Evolutionary conservation across 495 filamentous ascomycete genomes (phyloP), one percentile per base, ranked within the genome.

Genomic region (Daldinia grandis): DNA sequence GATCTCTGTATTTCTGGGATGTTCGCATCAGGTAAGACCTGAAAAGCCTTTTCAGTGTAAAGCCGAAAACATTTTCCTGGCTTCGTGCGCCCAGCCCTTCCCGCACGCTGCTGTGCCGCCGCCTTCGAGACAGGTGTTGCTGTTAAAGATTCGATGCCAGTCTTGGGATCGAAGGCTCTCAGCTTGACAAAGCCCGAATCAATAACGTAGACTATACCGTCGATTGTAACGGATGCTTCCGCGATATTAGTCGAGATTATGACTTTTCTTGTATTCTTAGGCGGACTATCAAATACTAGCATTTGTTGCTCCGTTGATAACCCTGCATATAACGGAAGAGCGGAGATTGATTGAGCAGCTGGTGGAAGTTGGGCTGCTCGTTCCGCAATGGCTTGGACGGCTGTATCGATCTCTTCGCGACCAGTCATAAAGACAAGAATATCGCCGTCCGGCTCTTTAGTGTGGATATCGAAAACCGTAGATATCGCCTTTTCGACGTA

Each of bases 241-340:
- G 95, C 93, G 68, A 99, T 98, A 76, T 98, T 98, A 51, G 95
- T 98, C 3, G 92, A 93, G 65, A 99, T 89, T 49, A 99, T 91
- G 33, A 97, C 92, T 77, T 98, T 99, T 14, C 95, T 84, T 24
- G 89, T 91, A 68, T 94, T 93, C 68, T 92, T 91, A 10, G 93
- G 92, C 8, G 95, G 85, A 47, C 90, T 87, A 69, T 97, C 94
- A 68, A 99, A 98, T 54, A 98, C 92, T 64, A 93, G 93, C 82
- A 96, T 90, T 74, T 99, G 95, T 74, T 96, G 87, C 50, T 97
- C 95, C 4, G 89, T 93, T 12, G 93, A 88, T 10, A 99, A 86
- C 31, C 93, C 94, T 49, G 95, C 91, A 78, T 96, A 98, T 4
- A 99, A 87, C 6, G 96, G 95, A 27, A 95, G 78, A 14, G 95